Base-by-base conservation (phyloP, 768 basidiomycete genomes). In the Panus rudis region DNA sequence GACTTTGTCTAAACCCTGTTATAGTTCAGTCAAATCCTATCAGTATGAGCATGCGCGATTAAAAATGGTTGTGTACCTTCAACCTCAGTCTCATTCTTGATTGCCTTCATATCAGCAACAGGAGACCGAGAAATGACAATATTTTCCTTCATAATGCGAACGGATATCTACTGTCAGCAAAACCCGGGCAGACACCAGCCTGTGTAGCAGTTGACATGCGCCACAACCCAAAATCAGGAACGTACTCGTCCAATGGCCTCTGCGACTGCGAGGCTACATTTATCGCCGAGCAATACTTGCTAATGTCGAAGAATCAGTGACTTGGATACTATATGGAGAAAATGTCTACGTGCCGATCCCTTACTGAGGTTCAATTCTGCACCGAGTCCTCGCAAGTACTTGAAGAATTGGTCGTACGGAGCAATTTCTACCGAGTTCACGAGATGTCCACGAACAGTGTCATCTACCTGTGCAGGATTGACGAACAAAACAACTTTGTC, bases 1-100 rank as follows among this genome's bases (percentile, higher is more conserved):
- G 91, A 41, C 74, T 76, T 55, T 84, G 79, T 13, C 92, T 74
- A 72, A 97, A 97, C 0, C 94, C 94, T 57, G 84, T n/a, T n/a
- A n/a, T n/a, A n/a, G n/a, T n/a, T n/a, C n/a, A 23, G 23, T 25
- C n/a, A 40, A 13, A 13, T 10, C 14, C 24, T 16, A 11, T 3
- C 39, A 30, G 13, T 12, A 20, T 8, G 11, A 20, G 22, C 6
- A 6, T 20, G 20, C 8, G 26, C n/a, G 38, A 39, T 11, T 24
- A 12, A 8, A 39, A 17, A 6, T n/a, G 20, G 6, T 21, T 7
- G 16, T 37, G 5, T 38, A 57, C 55, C 58, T 52, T 57, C 85
- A 11, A 93, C 63, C 56, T 99, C 94, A 1, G 75, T 78, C 3
- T 60, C 62, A 51, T 89, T 91, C 65, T 92, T 92, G 54, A 90